These are phyloP conservation scores for Abrus pulchellus DNA, from an alignment of 306 rosid genomes.

Conservation along the genomic window DNA sequence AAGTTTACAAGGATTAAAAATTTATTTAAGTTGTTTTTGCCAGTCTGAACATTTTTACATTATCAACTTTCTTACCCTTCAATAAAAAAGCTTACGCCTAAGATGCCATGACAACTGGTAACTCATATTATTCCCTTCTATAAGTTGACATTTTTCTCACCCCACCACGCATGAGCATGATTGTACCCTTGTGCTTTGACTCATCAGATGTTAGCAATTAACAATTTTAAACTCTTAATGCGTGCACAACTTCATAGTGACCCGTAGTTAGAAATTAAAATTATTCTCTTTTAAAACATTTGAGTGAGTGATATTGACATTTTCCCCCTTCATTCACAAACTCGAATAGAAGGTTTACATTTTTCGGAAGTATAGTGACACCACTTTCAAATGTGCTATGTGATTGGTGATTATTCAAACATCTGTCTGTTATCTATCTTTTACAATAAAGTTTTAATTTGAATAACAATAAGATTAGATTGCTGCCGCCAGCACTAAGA, in stretches of 20 bases:
- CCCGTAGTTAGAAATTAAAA: background rate
- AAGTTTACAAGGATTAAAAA: too few species aligned
- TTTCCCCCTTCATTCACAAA: conserved; percentile 23
- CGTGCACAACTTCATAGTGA: conserved; percentile 35
- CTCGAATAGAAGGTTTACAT: conserved; percentile 29
- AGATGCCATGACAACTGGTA: background rate
- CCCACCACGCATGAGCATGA: conserved; percentile 10
- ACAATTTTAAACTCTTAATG: conserved; percentile 35
- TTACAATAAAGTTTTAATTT: conserved; percentile 5
- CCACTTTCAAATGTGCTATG: conserved; percentile 12
- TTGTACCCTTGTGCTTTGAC: conserved; percentile 1
- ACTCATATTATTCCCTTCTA: conserved; percentile 1
- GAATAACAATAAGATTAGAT: too few species aligned
- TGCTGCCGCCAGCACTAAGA: conserved; percentile 40
- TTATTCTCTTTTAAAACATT: too few species aligned
- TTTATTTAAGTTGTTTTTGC: too few species aligned
- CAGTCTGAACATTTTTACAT: background rate
- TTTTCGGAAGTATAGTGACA: conserved; percentile 15
- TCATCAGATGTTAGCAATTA: background rate
- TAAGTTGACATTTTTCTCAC: conserved; percentile 24
- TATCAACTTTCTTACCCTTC: background rate
- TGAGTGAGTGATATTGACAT: background rate
- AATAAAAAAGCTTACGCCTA: background rate
- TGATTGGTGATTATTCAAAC: background rate
- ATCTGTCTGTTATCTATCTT: background rate